Evolutionary conservation across 1,284 basidiomycete genomes (phyloP).

Genomic region (Cronartium ribicola): DNA sequence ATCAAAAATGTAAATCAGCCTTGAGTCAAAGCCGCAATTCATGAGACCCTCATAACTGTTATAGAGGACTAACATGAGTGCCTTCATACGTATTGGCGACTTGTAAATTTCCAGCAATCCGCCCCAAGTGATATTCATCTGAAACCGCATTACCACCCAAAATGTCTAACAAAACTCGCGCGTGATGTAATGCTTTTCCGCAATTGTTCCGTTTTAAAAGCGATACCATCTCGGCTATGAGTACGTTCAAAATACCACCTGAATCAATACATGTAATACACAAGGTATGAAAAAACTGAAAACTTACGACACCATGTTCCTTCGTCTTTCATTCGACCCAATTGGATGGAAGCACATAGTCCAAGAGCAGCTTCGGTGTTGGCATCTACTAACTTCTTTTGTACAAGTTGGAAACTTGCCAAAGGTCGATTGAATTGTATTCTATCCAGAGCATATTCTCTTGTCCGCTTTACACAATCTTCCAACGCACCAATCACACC

Average conservation of each 20-base stretch:
- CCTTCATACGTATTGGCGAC: slow-evolving; percentile 85
- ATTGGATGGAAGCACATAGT: slow-evolving; percentile 66
- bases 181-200: slow-evolving; percentile 78
- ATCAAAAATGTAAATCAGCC: neutral
- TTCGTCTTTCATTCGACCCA: slow-evolving; percentile 82
- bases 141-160: slow-evolving; percentile 45
- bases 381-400: slow-evolving; percentile 94
- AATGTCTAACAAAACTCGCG: slow-evolving; percentile 74
- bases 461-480: slow-evolving; percentile 74
- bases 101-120: slow-evolving; percentile 85
- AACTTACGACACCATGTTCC: slow-evolving; percentile 61
- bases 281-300: neutral
- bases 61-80: slow-evolving; percentile 46
- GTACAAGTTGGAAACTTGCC: slow-evolving; percentile 86
- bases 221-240: slow-evolving; percentile 77
- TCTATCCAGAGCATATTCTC: slow-evolving; percentile 77
- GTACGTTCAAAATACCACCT: neutral
- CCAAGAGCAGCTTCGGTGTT: slow-evolving; percentile 78
- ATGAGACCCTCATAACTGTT: neutral
- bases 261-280: neutral
- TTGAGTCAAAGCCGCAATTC: neutral
- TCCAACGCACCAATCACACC: slow-evolving; percentile 92
- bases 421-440: slow-evolving; percentile 83
- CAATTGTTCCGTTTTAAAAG: slow-evolving; percentile 95
- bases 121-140: slow-evolving; percentile 68